phyloP scores from a whole-genome alignment of 345 rosid genomes.

The Clarkia xantiana region DNA sequence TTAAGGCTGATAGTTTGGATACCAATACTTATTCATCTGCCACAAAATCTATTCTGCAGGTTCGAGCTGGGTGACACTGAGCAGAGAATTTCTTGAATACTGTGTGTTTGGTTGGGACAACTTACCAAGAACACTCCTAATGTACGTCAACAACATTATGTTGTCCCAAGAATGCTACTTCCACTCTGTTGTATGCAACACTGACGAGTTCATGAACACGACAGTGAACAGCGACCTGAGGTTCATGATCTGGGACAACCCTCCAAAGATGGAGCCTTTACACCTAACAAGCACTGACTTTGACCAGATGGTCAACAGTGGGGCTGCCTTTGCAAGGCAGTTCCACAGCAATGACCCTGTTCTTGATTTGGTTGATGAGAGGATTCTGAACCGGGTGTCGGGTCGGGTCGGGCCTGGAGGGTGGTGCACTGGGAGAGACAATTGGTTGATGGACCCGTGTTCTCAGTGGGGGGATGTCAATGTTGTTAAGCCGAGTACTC shows the following conservation, averaged over 20 bases:
- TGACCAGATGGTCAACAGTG: conserved; percentile 61
- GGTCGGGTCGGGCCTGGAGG: conserved; percentile 60
- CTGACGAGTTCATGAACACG: conserved; percentile 72
- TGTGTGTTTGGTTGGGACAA: conserved; percentile 97
- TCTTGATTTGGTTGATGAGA: conserved; percentile 53
- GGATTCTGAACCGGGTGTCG: conserved; percentile 56
- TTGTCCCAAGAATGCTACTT: conserved; percentile 84
- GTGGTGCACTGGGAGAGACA: conserved; percentile 71
- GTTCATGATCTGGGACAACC: conserved; percentile 92
- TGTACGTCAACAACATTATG: conserved; percentile 84
- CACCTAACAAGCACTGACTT: conserved; percentile 49
- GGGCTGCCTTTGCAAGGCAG: conserved; percentile 82
- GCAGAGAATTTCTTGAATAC: conserved; percentile 72
- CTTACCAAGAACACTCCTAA: conserved; percentile 72
- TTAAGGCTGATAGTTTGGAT: no score
- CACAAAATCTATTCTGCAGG: conserved; percentile 43
- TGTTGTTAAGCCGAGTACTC: conserved; percentile 63
- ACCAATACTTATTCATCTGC: no score
- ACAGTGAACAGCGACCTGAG: conserved; percentile 74
- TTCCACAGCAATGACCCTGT: conserved; percentile 60
- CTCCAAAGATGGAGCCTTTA: conserved; percentile 92
- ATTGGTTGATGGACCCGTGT: conserved; percentile 87
- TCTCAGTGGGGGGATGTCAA: conserved; percentile 89
- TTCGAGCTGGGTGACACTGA: conserved; percentile 75
- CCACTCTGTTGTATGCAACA: conserved; percentile 84